Conservation (phyloP, 1,284 basidiomycete genomes). For the Filobasidium uniguttulatum region DNA sequence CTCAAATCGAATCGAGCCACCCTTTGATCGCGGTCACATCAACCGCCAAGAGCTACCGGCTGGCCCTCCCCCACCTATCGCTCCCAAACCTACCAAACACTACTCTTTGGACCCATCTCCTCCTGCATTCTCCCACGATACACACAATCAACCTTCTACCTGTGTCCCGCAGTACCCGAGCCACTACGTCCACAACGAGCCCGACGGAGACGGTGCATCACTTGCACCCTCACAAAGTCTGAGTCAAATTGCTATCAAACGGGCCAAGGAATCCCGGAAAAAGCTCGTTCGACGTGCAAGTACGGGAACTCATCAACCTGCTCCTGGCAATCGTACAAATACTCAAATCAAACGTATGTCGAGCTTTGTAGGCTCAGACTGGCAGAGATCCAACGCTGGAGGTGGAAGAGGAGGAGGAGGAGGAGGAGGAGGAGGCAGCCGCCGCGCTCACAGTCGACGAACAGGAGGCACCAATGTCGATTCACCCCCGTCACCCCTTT, state of each 20-base stretch:
- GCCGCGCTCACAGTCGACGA: neutral
- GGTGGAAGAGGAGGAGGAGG: neutral
- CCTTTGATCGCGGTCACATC: no score
- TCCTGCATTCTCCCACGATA: no score
- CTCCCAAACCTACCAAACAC: no score
- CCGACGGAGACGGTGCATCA: neutral
- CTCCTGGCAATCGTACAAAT: neutral
- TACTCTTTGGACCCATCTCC: neutral
- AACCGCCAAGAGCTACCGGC: no score
- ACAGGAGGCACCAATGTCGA: conserved; percentile 2
- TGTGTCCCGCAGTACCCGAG: no score
- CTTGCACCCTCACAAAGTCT: neutral
- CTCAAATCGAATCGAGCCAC: neutral
- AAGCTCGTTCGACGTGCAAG: neutral
- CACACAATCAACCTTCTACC: no score
- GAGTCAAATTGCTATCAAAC: neutral
- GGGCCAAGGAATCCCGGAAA: neutral
- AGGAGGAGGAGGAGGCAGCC: neutral
- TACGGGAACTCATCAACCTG: neutral
- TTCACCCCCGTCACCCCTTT: neutral
- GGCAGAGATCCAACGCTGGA: no score
- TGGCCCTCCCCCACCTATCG: no score
- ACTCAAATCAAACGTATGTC: neutral
- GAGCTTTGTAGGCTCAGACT: neutral
- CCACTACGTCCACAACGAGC: no score